These are phyloP conservation scores for Sarocladium strictum DNA, from an alignment of 2,329 filamentous ascomycete genomes.

Conservation along the genomic window DNA sequence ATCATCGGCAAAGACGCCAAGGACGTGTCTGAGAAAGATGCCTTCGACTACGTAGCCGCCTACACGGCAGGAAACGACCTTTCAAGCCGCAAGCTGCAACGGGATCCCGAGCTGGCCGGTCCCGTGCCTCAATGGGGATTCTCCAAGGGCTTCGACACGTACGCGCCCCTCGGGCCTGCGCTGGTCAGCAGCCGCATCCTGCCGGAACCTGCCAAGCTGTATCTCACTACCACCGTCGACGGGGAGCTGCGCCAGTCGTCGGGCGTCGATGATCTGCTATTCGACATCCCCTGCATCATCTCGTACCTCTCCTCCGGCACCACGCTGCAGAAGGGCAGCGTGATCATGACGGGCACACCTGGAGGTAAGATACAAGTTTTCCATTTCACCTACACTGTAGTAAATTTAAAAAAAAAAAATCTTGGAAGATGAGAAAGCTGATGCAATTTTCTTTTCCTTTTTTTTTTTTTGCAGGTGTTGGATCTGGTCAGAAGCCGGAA, in stretches of 20 bases:
- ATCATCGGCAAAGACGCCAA: slow-evolving; percentile 42
- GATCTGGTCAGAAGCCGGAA: slow-evolving; percentile 26
- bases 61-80: slow-evolving; percentile 52
- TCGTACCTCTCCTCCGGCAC: slow-evolving; percentile 34
- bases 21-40: background rate
- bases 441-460: background rate
- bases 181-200: slow-evolving; percentile 38
- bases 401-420: too few species aligned
- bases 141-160: slow-evolving; percentile 51
- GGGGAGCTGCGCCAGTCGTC: slow-evolving; percentile 33
- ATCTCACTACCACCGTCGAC: background rate
- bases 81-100: slow-evolving; percentile 44
- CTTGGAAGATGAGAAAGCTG: background rate
- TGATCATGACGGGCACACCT: slow-evolving; percentile 42
- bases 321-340: slow-evolving; percentile 33
- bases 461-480: background rate
- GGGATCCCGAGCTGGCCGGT: slow-evolving; percentile 41
- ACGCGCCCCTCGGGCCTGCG: slow-evolving; percentile 43
- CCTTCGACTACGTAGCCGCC: slow-evolving; percentile 41
- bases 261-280: slow-evolving; percentile 35
- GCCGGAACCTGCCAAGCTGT: slow-evolving; percentile 29
- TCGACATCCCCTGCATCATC: slow-evolving; percentile 32
- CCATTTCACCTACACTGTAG: too few species aligned
- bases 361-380: slow-evolving; percentile 30
- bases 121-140: slow-evolving; percentile 52